Base-by-base conservation (phyloP, 164 flowering plant genomes). In the Protea cynaroides region DNA sequence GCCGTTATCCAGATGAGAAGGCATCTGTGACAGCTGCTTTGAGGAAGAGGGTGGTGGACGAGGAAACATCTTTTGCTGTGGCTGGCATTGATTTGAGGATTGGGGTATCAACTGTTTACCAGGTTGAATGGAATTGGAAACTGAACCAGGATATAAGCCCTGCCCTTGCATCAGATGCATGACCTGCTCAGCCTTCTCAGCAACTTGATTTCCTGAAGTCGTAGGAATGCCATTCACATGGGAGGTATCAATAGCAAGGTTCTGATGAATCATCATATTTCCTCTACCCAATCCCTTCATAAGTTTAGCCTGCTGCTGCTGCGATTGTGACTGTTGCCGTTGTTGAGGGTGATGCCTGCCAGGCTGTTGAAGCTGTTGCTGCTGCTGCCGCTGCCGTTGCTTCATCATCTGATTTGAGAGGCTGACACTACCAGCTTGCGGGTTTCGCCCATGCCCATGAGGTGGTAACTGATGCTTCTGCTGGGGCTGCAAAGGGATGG, bases 251-350 rank as follows among this genome's bases (percentile, higher is more conserved):
- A 70, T 54, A 13, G 86, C 74, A 25, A 62, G 69, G 55, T 76
- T 87, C 66, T 80, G 93, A 72, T 82, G 89, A 71, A 77, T 72
- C 67, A 78, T 40, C 74, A 76, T 69, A 70, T 69, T 82, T 44
- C 85, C 91, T 71, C 91, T 84, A 25, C 89, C 90, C 59, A 75
- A 71, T 67, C 93, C 96, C 69, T 91, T 89, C 61, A 77, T 24
- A 54, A 78, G 63, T 70, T 91, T 91, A 72, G 84, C 78, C 67
- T 80, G 93, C 72, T 85, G 93, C 72, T 85, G 89, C 52, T 82
- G 94, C 61, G 86, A 56, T 47, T 79, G 87, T 34, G 74, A 22
- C 19, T 76, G 88, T 56, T 79, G 92, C 52, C 83, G 72, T 50
- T 82, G 94, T 63, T 82, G 89, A 65, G 86, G 90, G 36, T 84